Base-by-base conservation (phyloP, 306 rosid species). In the Trifolium repens region DNA sequence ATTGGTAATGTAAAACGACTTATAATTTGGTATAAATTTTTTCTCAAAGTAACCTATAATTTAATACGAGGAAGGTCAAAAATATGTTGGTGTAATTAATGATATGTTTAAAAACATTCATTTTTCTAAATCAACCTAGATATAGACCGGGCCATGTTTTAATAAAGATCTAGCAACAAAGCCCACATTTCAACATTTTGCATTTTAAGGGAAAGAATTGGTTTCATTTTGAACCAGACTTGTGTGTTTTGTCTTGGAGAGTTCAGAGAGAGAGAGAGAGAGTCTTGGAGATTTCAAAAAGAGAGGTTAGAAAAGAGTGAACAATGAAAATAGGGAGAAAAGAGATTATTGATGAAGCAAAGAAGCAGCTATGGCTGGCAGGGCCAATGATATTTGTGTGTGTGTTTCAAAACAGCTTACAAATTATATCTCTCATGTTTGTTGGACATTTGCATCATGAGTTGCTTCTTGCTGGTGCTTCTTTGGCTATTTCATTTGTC, bases 301-400 rank as follows among this genome's bases (percentile, higher is more conserved):
- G 17, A 60, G 15, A 14, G n/a, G 15, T 27, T 5, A 59, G 64
- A 73, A 72, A 34, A 30, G 49, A 2, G 34, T 27, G 44, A 27
- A 72, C 7, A 6, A 75, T 75, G 79, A 35, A 43, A 0, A 12
- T 62, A 10, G 65, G 55, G 71, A 78, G 52, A 69, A 61, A 68
- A 26, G 82, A 72, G 14, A 54, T 76, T 22, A 43, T 34, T 1
- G 82, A 82, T n/a, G 97, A 91, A 80, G 79, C 82, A 52, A 84
- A 86, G 79, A 87, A 81, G 84, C 94, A 87, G 82, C 50, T 91
- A 73, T 89, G 97, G 92, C 78, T 91, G 2, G 92, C 91, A 58
- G 91, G 94, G 32, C 94, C 97, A 35, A 57, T 87, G 73, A 64
- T 87, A 9, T 42, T 80, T 34, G 94, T 86, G 37, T 73, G 81